These are phyloP conservation scores for Nemania sp. DNA, from an alignment of 2,329 filamentous ascomycete genomes.

Conservation along the genomic window DNA sequence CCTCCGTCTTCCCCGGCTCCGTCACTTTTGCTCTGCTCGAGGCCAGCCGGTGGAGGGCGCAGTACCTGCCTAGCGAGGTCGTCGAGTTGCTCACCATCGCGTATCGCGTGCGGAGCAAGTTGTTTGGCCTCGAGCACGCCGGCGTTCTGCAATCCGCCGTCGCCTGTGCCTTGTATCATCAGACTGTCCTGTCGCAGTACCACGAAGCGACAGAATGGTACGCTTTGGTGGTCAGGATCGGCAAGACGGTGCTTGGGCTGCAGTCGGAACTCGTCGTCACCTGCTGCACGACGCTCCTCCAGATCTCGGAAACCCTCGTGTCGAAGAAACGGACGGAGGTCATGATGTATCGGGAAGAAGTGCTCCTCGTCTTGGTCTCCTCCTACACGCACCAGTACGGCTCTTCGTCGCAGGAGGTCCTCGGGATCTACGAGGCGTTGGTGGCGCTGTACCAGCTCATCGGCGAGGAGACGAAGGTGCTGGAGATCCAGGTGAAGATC, in stretches of 20 bases:
- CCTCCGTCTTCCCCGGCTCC: constrained; percentile 20
- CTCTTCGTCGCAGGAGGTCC: constrained; percentile 17
- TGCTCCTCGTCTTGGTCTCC: constrained; percentile 17
- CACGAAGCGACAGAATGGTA: constrained; percentile 23
- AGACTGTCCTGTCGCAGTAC: constrained; percentile 16
- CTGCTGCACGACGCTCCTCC: constrained; percentile 23
- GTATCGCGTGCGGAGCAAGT: constrained; percentile 19
- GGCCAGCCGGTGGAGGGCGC: constrained; percentile 20
- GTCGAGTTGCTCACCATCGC: constrained; percentile 21
- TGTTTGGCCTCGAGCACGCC: constrained; percentile 20
- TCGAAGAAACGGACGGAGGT: constrained; percentile 19
- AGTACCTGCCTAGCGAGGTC: constrained; percentile 22
- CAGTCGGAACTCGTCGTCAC: constrained; percentile 23
- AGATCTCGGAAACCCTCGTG: constrained; percentile 22
- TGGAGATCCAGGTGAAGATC: constrained; percentile 20
- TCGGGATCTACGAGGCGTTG: constrained; percentile 19
- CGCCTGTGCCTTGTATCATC: constrained; percentile 19
- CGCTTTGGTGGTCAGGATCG: constrained; percentile 19
- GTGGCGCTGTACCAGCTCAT: constrained; percentile 20
- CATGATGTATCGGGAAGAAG: constrained; percentile 25
- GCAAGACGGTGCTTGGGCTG: constrained; percentile 21
- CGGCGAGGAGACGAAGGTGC: constrained; percentile 20
- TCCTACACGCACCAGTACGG: constrained; percentile 26
- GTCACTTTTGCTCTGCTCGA: constrained; percentile 25
- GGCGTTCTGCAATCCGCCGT: constrained; percentile 26